Conservation (phyloP, 2,329 filamentous ascomycete genomes). For the Aspergillus oerlinghausenensis region DNA sequence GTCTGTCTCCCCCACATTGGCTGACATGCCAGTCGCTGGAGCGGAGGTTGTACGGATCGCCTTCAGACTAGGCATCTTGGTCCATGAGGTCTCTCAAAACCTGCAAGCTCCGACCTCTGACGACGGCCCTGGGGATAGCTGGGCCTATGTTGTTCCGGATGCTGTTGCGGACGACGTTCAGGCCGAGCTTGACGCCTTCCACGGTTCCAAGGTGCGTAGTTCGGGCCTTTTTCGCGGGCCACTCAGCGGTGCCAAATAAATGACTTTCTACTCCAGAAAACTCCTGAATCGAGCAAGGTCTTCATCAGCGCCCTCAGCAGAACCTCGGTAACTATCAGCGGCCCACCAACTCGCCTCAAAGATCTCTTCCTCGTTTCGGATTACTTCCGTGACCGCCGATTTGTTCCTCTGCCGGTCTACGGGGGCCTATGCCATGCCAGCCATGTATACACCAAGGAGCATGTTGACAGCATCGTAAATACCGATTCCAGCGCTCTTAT, state of each 20-base stretch:
- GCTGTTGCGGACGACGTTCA: no score
- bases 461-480: conserved; percentile 12
- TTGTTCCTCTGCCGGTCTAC: conserved; percentile 20
- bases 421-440: conserved; percentile 36
- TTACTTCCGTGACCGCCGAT: conserved; percentile 17
- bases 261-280: no score
- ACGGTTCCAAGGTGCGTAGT: no score
- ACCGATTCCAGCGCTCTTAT: neutral
- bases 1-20: conserved; percentile 34
- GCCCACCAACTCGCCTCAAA: conserved; percentile 23
- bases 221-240: no score
- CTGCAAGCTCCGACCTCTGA: no score
- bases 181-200: no score
- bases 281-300: no score
- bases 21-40: conserved; percentile 38
- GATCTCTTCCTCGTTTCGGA: conserved; percentile 16
- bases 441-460: conserved; percentile 41
- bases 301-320: no score
- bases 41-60: conserved; percentile 42
- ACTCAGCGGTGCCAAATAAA: no score
- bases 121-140: no score
- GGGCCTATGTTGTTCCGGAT: no score
- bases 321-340: conserved; percentile 16
- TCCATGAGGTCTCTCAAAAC: no score
- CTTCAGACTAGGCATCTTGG: conserved; percentile 45